These are phyloP conservation scores for Colletotrichum camelliae DNA, from an alignment of 2,329 filamentous ascomycete genomes.

Conservation along the genomic window DNA sequence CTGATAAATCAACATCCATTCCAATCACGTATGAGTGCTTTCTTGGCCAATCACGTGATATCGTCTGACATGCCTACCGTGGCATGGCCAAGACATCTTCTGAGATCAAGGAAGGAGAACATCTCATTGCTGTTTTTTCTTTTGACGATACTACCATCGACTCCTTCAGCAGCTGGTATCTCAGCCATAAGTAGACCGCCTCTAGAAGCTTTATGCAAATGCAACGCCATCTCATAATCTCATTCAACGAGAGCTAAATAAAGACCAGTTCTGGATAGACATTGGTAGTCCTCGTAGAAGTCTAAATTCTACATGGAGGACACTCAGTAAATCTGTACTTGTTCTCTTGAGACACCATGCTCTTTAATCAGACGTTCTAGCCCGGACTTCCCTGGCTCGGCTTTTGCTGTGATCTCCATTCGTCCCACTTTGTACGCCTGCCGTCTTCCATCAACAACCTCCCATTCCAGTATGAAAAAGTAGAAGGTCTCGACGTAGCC, in stretches of 20 bases:
- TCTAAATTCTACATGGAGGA: not conserved
- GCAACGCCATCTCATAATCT: not conserved
- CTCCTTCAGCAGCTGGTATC: not conserved
- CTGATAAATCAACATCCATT: not conserved
- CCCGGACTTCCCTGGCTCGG: not conserved
- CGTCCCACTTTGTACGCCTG: not conserved
- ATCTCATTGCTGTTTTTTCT: not conserved
- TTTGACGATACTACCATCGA: not conserved
- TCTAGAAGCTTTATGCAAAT: not conserved
- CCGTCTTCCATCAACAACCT: not conserved
- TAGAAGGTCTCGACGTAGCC: not conserved
- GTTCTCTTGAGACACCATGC: not conserved
- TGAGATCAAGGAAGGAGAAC: not conserved
- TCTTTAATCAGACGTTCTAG: not conserved
- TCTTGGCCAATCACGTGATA: not conserved
- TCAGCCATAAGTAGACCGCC: not conserved
- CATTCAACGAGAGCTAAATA: not conserved
- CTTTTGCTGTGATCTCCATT: not conserved
- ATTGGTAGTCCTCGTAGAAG: rapidly evolving
- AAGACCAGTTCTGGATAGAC: not conserved
- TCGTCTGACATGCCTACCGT: rapidly evolving
- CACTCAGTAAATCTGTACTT: not conserved
- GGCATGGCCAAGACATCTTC: rapidly evolving
- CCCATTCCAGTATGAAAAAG: not conserved
- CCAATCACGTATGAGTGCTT: not conserved